A percentile compares a stretch with the other conserved stretches of the same genome.
phyloP scores from a whole-genome alignment of 176 grass and related monocot genomes.

The Rhynchospora breviuscula region DNA sequence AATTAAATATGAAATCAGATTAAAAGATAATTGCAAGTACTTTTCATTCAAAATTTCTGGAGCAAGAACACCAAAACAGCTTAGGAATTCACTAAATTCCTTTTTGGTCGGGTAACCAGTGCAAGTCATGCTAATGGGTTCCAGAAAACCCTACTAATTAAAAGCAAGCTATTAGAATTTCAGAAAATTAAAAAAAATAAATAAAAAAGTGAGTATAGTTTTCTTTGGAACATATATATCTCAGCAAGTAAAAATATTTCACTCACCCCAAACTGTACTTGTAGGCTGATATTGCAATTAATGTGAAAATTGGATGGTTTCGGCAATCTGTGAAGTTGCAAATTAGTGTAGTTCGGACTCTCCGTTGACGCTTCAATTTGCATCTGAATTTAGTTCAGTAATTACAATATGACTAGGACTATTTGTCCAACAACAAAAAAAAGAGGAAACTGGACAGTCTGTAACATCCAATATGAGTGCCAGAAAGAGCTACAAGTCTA shows the following conservation, averaged over 20 bases:
- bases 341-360: slow-evolving; percentile 68
- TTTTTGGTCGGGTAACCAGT: slow-evolving; percentile 94
- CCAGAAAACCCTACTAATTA: slow-evolving; percentile 77
- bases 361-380: slow-evolving; percentile 98
- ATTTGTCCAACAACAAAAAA: no score
- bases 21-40: slow-evolving; percentile 30
- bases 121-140: slow-evolving; percentile 85
- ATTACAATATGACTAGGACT: background rate
- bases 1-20: slow-evolving; percentile 13
- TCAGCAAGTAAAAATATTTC: slow-evolving; percentile 14
- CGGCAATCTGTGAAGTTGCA: slow-evolving; percentile 88
- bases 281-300: slow-evolving; percentile 87
- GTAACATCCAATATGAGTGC: no score
- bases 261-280: slow-evolving; percentile 87
- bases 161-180: background rate
- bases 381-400: slow-evolving; percentile 45
- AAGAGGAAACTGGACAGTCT: no score
- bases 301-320: slow-evolving; percentile 84
- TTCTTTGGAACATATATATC: slow-evolving; percentile 5
- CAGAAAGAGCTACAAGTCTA: no score
- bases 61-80: slow-evolving; percentile 97
- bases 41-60: slow-evolving; percentile 84
- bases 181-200: background rate
- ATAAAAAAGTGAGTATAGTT: background rate
- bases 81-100: slow-evolving; percentile 96